These are phyloP conservation scores for Xanthoconium purpureum DNA, from an alignment of 768 basidiomycete species.

Conservation along the genomic window DNA sequence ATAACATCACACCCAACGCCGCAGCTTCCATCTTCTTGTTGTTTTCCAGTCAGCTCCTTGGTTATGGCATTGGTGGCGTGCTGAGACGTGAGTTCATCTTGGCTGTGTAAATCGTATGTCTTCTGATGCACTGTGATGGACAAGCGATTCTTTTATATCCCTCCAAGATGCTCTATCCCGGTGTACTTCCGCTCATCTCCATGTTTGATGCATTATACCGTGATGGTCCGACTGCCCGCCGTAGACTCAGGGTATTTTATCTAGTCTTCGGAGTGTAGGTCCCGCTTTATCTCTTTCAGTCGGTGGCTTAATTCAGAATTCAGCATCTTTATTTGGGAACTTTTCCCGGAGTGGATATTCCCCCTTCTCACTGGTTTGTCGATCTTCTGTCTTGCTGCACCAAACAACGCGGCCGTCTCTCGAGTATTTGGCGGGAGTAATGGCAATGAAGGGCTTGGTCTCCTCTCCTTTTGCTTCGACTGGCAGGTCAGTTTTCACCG, in stretches of 20 bases:
- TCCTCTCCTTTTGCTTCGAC: conserved; percentile 58
- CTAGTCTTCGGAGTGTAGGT: conserved; percentile 30
- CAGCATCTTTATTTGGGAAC: conserved; percentile 33
- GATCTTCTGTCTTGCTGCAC: conserved; percentile 56
- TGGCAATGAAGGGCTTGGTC: conserved; percentile 60
- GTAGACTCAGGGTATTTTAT: conserved; percentile 38
- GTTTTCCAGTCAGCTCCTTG: conserved; percentile 35
- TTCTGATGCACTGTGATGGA: conserved; percentile 1
- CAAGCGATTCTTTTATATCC: conserved; percentile 38
- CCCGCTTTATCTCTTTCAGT: conserved; percentile 16
- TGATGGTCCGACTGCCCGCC: conserved; percentile 37
- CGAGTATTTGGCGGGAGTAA: conserved; percentile 59
- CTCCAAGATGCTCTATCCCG: conserved; percentile 43
- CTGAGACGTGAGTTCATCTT: conserved; percentile 40
- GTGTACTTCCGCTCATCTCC: conserved; percentile 20
- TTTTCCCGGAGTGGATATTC: conserved; percentile 39
- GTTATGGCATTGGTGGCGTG: conserved; percentile 54
- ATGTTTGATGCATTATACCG: conserved; percentile 39
- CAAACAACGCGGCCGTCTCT: conserved; percentile 47
- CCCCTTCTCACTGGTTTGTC: conserved; percentile 61
- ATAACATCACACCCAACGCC: conserved; percentile 49
- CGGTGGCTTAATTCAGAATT: conserved; percentile 4
- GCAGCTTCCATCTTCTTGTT: conserved; percentile 44
- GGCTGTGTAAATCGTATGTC: not conserved
- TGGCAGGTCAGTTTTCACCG: conserved; percentile 47